phyloP scores from a whole-genome alignment of 75 land plant species.

The Cunninghamia lanceolata region DNA sequence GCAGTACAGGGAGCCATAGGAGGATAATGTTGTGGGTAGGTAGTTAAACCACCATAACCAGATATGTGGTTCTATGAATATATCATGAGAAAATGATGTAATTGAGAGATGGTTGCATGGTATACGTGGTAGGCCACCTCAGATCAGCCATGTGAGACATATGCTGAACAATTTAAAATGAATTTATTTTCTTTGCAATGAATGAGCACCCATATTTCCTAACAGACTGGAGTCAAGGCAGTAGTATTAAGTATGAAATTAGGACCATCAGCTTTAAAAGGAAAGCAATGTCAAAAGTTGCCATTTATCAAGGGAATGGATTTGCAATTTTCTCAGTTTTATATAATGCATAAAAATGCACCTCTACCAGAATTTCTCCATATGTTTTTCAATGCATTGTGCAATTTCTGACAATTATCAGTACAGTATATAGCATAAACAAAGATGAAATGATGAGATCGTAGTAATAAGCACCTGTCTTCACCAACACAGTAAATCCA shows the following conservation, averaged over 20 bases:
- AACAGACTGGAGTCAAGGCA: background rate
- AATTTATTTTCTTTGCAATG: background rate
- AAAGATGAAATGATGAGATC: background rate
- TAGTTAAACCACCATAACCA: background rate
- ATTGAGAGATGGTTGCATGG: background rate
- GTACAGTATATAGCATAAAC: background rate
- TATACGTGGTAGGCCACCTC: background rate
- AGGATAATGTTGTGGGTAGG: background rate
- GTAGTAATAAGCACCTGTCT: conserved; percentile 58
- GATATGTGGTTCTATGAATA: background rate
- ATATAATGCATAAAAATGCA: background rate
- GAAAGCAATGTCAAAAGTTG: background rate
- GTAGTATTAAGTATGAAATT: background rate
- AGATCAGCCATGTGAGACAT: background rate
- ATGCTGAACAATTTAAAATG: background rate
- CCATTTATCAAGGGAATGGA: background rate
- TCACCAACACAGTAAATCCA: conserved; percentile 99
- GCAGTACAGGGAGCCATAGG: background rate
- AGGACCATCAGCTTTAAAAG: background rate
- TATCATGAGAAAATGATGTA: background rate
- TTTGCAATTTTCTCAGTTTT: background rate
- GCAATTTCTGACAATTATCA: background rate
- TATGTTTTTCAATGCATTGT: background rate
- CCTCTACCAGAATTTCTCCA: background rate
- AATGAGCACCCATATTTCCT: background rate